Evolutionary conservation across 495 filamentous ascomycete species (phyloP).

Genomic region (Aspergillus bridgeri): DNA sequence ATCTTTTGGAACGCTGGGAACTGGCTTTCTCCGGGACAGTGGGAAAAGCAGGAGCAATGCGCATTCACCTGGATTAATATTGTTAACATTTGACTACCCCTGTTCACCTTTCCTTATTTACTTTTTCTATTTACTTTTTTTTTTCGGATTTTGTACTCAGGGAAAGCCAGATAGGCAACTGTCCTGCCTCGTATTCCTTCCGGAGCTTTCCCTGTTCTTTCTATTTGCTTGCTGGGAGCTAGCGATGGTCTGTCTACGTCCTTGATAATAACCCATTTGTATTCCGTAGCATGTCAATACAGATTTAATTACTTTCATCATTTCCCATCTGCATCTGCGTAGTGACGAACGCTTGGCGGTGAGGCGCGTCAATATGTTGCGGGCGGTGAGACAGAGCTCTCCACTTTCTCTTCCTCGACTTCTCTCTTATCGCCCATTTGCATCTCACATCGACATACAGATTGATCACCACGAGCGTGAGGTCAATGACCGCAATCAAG

Average conservation of each 20-base stretch:
- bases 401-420: not conserved
- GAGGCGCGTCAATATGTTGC: not conserved
- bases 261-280: conserved; percentile 49
- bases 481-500: conserved; percentile 30
- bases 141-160: conserved; percentile 19
- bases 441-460: not conserved
- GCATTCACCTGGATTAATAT: conserved; percentile 33
- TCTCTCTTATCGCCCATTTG: too few relatives aligned
- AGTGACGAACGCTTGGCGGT: not conserved
- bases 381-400: not conserved
- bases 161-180: conserved; percentile 12
- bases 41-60: conserved; percentile 30
- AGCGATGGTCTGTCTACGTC: conserved; percentile 49
- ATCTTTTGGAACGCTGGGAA: conserved; percentile 11
- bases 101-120: conserved; percentile 21
- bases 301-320: conserved; percentile 24
- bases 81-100: conserved; percentile 42
- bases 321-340: not conserved
- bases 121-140: conserved; percentile 21
- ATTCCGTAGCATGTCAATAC: conserved; percentile 41
- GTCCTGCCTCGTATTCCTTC: conserved; percentile 8
- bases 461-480: not conserved
- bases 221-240: conserved; percentile 45
- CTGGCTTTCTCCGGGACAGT: conserved; percentile 22
- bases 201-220: conserved; percentile 33